Base-by-base conservation (phyloP, 2,329 filamentous ascomycete genomes). In the Zymoseptoria pseudotritici region DNA sequence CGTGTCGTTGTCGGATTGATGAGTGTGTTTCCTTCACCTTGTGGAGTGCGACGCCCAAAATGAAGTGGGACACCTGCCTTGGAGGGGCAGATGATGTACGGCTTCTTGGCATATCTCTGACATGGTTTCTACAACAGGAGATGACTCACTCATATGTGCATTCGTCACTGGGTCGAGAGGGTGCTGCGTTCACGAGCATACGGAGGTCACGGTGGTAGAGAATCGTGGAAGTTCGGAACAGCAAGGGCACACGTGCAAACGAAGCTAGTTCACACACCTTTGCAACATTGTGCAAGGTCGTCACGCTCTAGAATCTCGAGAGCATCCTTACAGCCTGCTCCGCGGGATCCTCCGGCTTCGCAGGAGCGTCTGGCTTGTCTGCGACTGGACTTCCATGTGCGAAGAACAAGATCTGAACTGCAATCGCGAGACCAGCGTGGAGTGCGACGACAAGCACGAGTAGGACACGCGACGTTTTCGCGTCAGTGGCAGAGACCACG, bases 331-430 rank as follows among this genome's bases (percentile, higher is more conserved):
- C 56, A 22, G 57, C 56, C 54, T 61, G 42, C 56, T 61, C 58
- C 22, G 56, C 62, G 49, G 57, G 63, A 46, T 61, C 59, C 3
- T 58, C 62, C 19, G 42, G 56, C 26, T 56, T 55, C 31, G 53
- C 54, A 6, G 63, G 59, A 24, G 50, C 52, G 49, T 59, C 61
- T 55, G 61, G 61, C 22, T 58, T 58, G 21, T 67, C 65, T 0
- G 58, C 62, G 1, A 76, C 82, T 62, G 69, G 69, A 54, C 65
- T 68, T 4, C 66, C 66, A 58, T 78, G 83, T 67, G 91, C 92
- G 77, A 99, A 99, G 82, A 97, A 97, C 26, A 97, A 78, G 61
- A 97, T 87, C 82, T 97, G 97, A 77, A 99, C 97, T 4, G 93
- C 90, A 69, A 97, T 84, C 1, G 93, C 85, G 66, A 99, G 80